Evolutionary conservation across 805 yeast species (phyloP).

Genomic region (Tetrapisispora phaffii): DNA sequence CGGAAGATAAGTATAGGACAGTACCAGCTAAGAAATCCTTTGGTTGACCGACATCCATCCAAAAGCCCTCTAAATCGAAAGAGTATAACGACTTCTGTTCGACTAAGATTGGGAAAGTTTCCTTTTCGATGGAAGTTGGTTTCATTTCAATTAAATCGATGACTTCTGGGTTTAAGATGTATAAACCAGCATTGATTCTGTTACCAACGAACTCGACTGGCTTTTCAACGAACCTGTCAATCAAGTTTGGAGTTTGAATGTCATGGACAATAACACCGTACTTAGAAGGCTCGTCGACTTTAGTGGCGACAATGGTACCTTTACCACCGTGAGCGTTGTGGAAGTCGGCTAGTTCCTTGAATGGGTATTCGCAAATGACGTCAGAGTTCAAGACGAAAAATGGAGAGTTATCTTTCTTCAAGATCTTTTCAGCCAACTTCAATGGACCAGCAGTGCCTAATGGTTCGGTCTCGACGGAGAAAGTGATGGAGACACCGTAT

Average conservation of each 20-base stretch:
- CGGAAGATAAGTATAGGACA: slow-evolving; percentile 77
- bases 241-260: slow-evolving; percentile 87
- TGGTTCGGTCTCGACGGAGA: slow-evolving; percentile 98
- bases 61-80: slow-evolving; percentile 96
- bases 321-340: slow-evolving; percentile 94
- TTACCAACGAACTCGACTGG: slow-evolving; percentile 99
- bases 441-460: slow-evolving; percentile 99
- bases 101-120: slow-evolving; percentile 95
- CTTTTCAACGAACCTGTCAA: slow-evolving; percentile 98
- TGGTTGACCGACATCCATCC: slow-evolving; percentile 99
- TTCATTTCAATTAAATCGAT: slow-evolving; percentile 93
- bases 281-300: slow-evolving; percentile 98
- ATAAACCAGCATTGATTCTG: slow-evolving; percentile 98
- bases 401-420: slow-evolving; percentile 91
- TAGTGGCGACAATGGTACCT: slow-evolving; percentile 98
- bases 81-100: slow-evolving; percentile 83
- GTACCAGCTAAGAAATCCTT: slow-evolving; percentile 98
- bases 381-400: slow-evolving; percentile 97
- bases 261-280: slow-evolving; percentile 99
- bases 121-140: slow-evolving; percentile 99
- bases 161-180: slow-evolving; percentile 94
- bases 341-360: slow-evolving; percentile 82
- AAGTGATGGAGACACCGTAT: slow-evolving; percentile 90
- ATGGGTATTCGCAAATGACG: slow-evolving; percentile 98
- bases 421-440: slow-evolving; percentile 87